Percentiles rank a stretch among this genome's conserved stretches.
Evolutionary conservation across 495 filamentous ascomycete species (phyloP).

Genomic region (Aspergillus funiculosus): DNA sequence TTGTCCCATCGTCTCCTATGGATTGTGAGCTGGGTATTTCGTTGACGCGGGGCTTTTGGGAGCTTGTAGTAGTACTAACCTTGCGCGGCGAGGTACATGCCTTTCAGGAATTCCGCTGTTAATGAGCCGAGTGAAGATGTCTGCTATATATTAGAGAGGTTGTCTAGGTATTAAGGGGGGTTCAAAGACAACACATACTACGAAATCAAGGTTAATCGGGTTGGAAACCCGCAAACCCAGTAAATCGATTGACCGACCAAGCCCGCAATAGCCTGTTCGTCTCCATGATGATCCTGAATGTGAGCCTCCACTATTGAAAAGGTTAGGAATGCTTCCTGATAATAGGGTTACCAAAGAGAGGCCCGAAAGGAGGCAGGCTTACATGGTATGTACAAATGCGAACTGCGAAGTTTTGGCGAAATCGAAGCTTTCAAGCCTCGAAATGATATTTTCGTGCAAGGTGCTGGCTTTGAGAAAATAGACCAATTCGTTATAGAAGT

Average conservation of each 20-base stretch:
- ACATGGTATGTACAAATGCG: conserved; percentile 78
- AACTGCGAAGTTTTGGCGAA: conserved; percentile 61
- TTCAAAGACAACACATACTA: conserved; percentile 44
- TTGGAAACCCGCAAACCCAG: conserved; percentile 48
- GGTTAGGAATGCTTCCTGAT: not conserved
- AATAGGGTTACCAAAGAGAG: too few species aligned
- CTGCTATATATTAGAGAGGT: conserved; percentile 31
- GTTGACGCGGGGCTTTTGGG: not conserved
- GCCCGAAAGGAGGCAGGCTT: conserved; percentile 16
- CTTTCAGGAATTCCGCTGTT: conserved; percentile 58
- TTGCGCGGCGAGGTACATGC: conserved; percentile 69
- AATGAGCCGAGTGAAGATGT: conserved; percentile 75
- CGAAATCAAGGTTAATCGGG: conserved; percentile 54
- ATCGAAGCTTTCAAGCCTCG: conserved; percentile 63
- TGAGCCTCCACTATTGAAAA: conserved; percentile 44
- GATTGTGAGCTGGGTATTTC: not conserved
- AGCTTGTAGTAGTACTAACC: conserved; percentile 39
- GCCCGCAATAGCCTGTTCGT: conserved; percentile 64
- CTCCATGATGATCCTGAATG: conserved; percentile 49
- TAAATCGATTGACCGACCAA: conserved; percentile 53
- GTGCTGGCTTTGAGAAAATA: conserved; percentile 66
- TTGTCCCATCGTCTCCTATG: conserved; percentile 55
- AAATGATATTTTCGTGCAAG: conserved; percentile 54
- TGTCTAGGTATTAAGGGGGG: not conserved
- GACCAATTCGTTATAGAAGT: conserved; percentile 64